Evolutionary conservation across 352 stramenopile species (phyloP).

Genomic region (Globisporangium viniferum): DNA sequence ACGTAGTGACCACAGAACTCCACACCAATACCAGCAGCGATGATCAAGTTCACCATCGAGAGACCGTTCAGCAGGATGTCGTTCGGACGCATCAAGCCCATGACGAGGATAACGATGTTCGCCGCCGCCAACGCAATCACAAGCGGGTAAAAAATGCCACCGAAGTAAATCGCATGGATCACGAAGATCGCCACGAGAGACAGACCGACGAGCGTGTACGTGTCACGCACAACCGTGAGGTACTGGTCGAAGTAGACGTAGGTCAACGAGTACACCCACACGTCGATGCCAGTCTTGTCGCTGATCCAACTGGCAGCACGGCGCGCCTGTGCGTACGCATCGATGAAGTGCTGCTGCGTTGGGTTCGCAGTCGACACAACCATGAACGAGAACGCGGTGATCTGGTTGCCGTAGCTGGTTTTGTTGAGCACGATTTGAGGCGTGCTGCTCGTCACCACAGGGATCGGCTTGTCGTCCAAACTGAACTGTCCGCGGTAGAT

Average conservation of each 20-base stretch:
- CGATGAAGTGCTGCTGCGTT: conserved; percentile 54
- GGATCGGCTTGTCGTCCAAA: conserved; percentile 31
- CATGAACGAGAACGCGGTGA: conserved; percentile 31
- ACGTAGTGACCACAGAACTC: conserved; percentile 85
- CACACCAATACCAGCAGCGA: conserved; percentile 73
- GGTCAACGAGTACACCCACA: conserved; percentile 57
- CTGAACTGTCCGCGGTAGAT: conserved; percentile 38
- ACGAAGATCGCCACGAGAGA: conserved; percentile 48
- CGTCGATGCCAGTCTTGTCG: conserved; percentile 49
- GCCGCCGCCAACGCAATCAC: conserved; percentile 39
- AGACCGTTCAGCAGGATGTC: conserved; percentile 79
- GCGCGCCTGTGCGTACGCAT: conserved; percentile 57
- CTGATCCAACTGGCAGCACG: conserved; percentile 50
- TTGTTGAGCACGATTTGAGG: conserved; percentile 19
- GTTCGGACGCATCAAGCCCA: conserved; percentile 55
- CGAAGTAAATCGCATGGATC: conserved; percentile 48
- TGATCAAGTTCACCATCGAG: conserved; percentile 84
- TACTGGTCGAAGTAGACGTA: conserved; percentile 74
- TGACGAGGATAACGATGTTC: conserved; percentile 52
- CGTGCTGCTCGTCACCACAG: conserved; percentile 15
- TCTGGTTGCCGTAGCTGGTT: conserved; percentile 18
- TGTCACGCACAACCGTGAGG: conserved; percentile 49
- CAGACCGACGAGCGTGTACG: conserved; percentile 49
- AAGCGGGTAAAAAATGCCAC: conserved; percentile 40
- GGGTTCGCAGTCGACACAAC: conserved; percentile 51